Conservation (phyloP, 1,284 basidiomycete genomes). For the Leccinum pallidistipes region DNA sequence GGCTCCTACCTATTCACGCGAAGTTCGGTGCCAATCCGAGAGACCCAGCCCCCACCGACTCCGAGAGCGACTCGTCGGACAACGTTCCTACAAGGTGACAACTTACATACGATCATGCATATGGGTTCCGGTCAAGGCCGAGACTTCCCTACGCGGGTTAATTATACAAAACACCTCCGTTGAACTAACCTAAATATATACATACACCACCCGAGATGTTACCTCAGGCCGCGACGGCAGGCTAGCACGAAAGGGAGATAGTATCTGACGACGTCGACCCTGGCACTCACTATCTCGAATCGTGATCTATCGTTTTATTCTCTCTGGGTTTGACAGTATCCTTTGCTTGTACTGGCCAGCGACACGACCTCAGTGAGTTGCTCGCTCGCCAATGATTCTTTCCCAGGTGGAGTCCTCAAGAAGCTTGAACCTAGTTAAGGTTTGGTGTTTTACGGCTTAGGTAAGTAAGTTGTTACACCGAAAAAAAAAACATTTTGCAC, state of each 20-base stretch:
- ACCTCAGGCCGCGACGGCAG: background rate
- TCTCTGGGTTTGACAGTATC: background rate
- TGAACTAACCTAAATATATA: background rate
- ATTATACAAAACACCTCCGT: background rate
- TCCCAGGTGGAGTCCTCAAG: background rate
- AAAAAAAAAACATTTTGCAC: background rate
- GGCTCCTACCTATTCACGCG: background rate
- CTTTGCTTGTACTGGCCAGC: background rate
- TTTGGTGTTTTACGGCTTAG: background rate
- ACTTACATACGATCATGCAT: background rate
- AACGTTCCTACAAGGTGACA: background rate
- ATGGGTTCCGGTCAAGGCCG: no score
- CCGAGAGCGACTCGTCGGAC: background rate
- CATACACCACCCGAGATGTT: background rate
- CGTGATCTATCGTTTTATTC: background rate
- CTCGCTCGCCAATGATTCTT: background rate
- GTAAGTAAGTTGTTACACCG: background rate
- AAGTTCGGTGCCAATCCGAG: no score
- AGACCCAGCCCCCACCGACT: no score
- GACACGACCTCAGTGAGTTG: background rate
- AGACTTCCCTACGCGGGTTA: background rate
- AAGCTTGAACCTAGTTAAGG: background rate
- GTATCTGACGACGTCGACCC: background rate
- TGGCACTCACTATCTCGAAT: background rate
- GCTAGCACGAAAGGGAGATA: background rate